A percentile compares a stretch with the other conserved stretches of the same genome.
Conservation (phyloP, 805 yeast species). For the Kazachstania kunashirensis region DNA sequence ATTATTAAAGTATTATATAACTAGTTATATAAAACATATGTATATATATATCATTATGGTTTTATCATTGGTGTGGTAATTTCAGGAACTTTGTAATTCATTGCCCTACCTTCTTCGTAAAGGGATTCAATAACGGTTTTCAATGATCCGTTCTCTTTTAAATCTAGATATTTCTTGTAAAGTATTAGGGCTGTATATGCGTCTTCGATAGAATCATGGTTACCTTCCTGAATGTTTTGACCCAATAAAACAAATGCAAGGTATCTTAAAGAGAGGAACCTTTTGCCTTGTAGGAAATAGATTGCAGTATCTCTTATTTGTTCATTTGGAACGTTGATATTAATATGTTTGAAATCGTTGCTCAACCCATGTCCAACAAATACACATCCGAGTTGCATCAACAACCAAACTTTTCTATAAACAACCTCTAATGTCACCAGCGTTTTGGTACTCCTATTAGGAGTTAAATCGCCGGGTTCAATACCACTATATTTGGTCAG, state of each 20-base stretch:
- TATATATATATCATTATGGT: no score
- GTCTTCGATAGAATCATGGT: slow-evolving; percentile 96
- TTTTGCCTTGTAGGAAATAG: slow-evolving; percentile 64
- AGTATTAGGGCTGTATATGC: slow-evolving; percentile 76
- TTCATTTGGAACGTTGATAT: slow-evolving; percentile 70
- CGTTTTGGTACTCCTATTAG: slow-evolving; percentile 49
- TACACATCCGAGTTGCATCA: slow-evolving; percentile 78
- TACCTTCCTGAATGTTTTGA: slow-evolving; percentile 77
- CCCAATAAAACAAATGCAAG: slow-evolving; percentile 70
- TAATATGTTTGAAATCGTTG: slow-evolving; percentile 89
- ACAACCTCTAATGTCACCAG: slow-evolving; percentile 75
- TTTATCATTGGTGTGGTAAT: not conserved
- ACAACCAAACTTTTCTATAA: slow-evolving; percentile 81
- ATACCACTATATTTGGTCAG: slow-evolving; percentile 91
- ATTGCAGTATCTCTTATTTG: slow-evolving; percentile 89
- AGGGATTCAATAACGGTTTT: slow-evolving; percentile 54
- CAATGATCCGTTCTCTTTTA: slow-evolving; percentile 48
- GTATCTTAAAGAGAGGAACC: slow-evolving; percentile 77
- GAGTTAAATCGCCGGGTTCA: slow-evolving; percentile 81
- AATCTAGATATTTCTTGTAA: slow-evolving; percentile 61
- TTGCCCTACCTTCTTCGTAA: slow-evolving; percentile 52
- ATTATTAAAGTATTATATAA: no score
- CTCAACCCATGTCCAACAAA: slow-evolving; percentile 92
- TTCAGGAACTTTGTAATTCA: slow-evolving; percentile 27
- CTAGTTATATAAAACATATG: not conserved